phyloP scores from a whole-genome alignment of 2,329 filamentous ascomycete genomes.

The Nemania serpens region DNA sequence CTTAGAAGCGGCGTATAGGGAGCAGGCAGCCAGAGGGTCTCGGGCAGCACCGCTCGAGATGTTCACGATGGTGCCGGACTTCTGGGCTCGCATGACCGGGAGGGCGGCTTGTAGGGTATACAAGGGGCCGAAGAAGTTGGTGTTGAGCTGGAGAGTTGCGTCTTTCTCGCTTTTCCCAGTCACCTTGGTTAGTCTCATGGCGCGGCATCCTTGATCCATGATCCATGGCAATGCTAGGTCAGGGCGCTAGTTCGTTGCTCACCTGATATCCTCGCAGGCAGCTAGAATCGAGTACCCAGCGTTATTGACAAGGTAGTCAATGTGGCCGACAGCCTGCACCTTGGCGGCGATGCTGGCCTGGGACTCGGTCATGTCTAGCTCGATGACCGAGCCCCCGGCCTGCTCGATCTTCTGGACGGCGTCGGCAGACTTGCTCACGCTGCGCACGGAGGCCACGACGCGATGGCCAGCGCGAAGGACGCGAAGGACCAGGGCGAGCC shows the following conservation, averaged over 20 bases:
- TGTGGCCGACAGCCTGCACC: conserved; percentile 30
- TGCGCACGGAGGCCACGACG: conserved; percentile 41
- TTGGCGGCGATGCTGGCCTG: conserved; percentile 35
- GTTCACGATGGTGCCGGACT: conserved; percentile 37
- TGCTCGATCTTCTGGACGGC: conserved; percentile 35
- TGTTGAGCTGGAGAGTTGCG: conserved; percentile 31
- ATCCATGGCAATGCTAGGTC: too few relatives aligned
- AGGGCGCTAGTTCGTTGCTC: too few relatives aligned
- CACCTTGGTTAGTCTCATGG: too few relatives aligned
- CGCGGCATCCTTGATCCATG: too few relatives aligned
- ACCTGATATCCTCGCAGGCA: conserved; percentile 33
- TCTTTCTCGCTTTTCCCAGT: conserved; percentile 30
- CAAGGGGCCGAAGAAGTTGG: conserved; percentile 40
- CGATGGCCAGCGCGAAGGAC: conserved; percentile 38
- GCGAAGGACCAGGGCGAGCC: conserved; percentile 35
- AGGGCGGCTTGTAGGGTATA: conserved; percentile 37
- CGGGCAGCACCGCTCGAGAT: conserved; percentile 34
- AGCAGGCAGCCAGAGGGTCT: conserved; percentile 26
- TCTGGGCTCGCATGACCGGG: conserved; percentile 31
- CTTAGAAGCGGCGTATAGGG: conserved; percentile 40
- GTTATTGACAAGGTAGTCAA: conserved; percentile 40
- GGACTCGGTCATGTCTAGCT: conserved; percentile 39
- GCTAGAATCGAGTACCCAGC: conserved; percentile 36
- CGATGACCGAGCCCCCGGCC: conserved; percentile 35
- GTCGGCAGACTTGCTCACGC: conserved; percentile 30